Conservation (phyloP, 1,284 basidiomycete species). For the Bondarzewia mesenterica region DNA sequence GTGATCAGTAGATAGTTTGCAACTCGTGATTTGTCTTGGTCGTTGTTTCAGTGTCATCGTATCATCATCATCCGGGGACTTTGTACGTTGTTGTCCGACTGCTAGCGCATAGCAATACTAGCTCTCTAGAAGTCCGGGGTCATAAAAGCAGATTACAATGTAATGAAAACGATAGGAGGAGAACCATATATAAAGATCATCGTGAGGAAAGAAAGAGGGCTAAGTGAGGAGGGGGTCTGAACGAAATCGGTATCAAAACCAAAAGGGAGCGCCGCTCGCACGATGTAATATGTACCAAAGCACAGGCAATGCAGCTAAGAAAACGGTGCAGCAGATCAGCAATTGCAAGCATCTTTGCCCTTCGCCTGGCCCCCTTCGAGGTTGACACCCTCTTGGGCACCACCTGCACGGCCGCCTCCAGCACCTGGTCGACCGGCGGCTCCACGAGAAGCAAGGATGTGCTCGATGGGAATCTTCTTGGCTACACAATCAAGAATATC, state of each 20-base stretch:
- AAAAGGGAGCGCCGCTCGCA: no score
- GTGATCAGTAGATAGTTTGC: not conserved
- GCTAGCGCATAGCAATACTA: conserved; percentile 6
- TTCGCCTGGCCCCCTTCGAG: conserved; percentile 63
- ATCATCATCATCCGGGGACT: not conserved
- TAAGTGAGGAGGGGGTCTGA: no score
- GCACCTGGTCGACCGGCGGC: conserved; percentile 52
- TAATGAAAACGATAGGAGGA: conserved; percentile 18
- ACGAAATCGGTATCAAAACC: conserved; percentile 14
- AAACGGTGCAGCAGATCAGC: conserved; percentile 26
- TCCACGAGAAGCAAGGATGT: conserved; percentile 73
- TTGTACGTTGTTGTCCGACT: not conserved
- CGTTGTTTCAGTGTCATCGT: not conserved
- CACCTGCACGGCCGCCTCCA: conserved; percentile 43
- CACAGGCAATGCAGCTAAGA: conserved; percentile 6
- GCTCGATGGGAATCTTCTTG: conserved; percentile 94
- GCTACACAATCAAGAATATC: conserved; percentile 38
- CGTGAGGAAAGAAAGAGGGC: conserved; percentile 16
- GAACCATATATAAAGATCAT: conserved; percentile 23
- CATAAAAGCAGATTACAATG: conserved; percentile 25
- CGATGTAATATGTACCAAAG: no score
- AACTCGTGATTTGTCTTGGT: not conserved
- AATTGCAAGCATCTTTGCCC: conserved; percentile 76
- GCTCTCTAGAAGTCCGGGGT: conserved; percentile 9
- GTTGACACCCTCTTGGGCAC: conserved; percentile 54